phyloP scores from a whole-genome alignment of 2,329 filamentous ascomycete genomes.

The Coniochaeta pulveracea region DNA sequence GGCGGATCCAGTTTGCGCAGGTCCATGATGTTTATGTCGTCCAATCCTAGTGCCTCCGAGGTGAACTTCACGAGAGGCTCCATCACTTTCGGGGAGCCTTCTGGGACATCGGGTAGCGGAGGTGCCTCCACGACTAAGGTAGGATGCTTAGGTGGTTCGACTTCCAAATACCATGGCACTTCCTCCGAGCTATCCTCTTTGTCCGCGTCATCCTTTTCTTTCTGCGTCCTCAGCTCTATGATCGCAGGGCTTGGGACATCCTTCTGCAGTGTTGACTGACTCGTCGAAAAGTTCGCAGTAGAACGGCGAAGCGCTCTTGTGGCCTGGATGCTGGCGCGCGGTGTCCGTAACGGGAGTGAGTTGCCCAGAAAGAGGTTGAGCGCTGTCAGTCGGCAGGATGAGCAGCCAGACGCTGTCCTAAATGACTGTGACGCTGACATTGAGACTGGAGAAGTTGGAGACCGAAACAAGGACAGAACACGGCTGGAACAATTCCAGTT shows the following conservation, averaged over 20 bases:
- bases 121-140: constrained; percentile 33
- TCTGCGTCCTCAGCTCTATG: constrained; percentile 9
- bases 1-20: constrained; percentile 76
- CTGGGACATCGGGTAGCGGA: constrained; percentile 44
- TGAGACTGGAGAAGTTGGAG: too few relatives aligned
- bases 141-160: constrained; percentile 45
- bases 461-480: too few relatives aligned
- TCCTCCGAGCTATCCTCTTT: constrained; percentile 10
- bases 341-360: constrained; percentile 2
- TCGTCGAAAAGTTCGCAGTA: constrained; percentile 10
- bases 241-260: constrained; percentile 10
- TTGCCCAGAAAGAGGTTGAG: constrained; percentile 13
- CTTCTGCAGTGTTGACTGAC: constrained; percentile 9
- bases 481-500: too few relatives aligned
- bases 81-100: constrained; percentile 60
- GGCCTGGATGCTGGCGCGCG: constrained; percentile 3
- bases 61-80: constrained; percentile 64
- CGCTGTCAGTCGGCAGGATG: constrained; percentile 14
- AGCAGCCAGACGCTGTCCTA: constrained; percentile 14
- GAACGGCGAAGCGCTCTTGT: background rate
- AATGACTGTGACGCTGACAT: constrained; percentile 14
- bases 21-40: constrained; percentile 71
- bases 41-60: constrained; percentile 76
- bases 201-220: constrained; percentile 3
- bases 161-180: constrained; percentile 71